Evolutionary conservation across 83 land plant species (phyloP), one percentile per base, ranked within the genome.

Genomic region (Isoetes engelmannii): DNA sequence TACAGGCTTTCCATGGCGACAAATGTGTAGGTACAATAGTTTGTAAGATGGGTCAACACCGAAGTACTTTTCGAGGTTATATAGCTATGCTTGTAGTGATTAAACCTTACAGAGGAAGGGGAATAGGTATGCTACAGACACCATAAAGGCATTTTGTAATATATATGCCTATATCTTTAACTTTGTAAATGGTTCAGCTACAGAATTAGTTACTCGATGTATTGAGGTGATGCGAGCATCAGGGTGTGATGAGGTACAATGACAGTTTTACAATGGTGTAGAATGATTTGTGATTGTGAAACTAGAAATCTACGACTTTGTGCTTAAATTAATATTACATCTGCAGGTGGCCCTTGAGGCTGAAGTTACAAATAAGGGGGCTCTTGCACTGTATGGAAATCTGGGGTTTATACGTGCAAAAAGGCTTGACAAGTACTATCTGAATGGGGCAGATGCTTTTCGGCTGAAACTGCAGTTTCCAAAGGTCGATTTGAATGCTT

Each of bases 61-160:
- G 99, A 41, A 79, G 63, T 69, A 88, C 94, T 43, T 95, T 80
- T 68, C 79, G 99, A 60, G 99, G 99, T 9, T 95, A 95, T 65
- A 95, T 95, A 69, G 99, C 99, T 10, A 95, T 95, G 99, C 74
- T 95, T 12, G 97, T 95, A 19, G 99, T 95, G 20, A 79, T 95
- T 63, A 91, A 91, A 61, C 84, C 97, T 47, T 89, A 84, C 57
- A 78, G 99, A 72, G 99, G 99, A 45, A 88, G 71, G 76, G 93
- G 97, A 44, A 91, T 92, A 59, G 98, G 97, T 92, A 78, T 57
- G 79, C 55, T 17, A 51, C 17, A 15, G 13, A 51, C 55, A 51
- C 0, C 3, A 15, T 17, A 51, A 51, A 51, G 15, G 55, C 17
- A 17, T 65, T 5, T 13, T 60, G n/a, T 21, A 61, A 18, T 15